Base-by-base conservation (phyloP, 495 filamentous ascomycete species). In the Podospora australis region DNA sequence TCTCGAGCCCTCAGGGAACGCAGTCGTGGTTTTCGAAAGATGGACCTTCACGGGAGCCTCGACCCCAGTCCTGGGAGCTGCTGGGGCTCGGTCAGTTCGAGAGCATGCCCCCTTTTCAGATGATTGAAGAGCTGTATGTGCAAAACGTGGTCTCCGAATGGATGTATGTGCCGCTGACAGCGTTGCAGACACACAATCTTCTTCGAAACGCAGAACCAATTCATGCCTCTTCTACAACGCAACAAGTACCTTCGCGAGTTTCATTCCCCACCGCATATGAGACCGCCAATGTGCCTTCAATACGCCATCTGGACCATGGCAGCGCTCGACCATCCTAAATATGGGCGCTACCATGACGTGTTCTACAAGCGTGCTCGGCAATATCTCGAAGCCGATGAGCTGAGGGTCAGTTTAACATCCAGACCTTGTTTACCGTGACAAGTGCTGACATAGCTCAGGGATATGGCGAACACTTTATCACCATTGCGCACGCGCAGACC, bases 71-170 rank as follows among this genome's bases (percentile, higher is more conserved):
- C 9, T 46, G 53, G 24, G 60, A 69, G 23, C 52, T 75, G 22
- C 51, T 73, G 13, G 59, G 57, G 13, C 63, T 73, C 6, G 70
- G 70, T 30, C 52, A 66, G 39, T 71, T 62, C 22, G 71, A 76
- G 56, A 53, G 60, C 4, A 48, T 73, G 14, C 71, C 72, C 1
- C 71, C 71, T 21, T 59, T 63, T 20, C 62, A 73, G 43, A 56
- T 75, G 50, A 70, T 74, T 36, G 72, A 75, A 52, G 72, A 73
- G 1, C 59, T 75, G 72, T 74, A 56, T 50, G 72, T 50, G 6
- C 13, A 5, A 3, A n/a, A n/a, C n/a, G n/a, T n/a, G n/a, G n/a
- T n/a, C n/a, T n/a, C n/a, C n/a, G n/a, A n/a, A n/a, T n/a, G 14
- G 3, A 6, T 16, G 4, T 8, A 1, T 28, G 16, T 9, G n/a